Evolutionary conservation across 2,329 filamentous ascomycete species (phyloP).

Genomic region (Ophiocordyceps polyrhachis-furcata): DNA sequence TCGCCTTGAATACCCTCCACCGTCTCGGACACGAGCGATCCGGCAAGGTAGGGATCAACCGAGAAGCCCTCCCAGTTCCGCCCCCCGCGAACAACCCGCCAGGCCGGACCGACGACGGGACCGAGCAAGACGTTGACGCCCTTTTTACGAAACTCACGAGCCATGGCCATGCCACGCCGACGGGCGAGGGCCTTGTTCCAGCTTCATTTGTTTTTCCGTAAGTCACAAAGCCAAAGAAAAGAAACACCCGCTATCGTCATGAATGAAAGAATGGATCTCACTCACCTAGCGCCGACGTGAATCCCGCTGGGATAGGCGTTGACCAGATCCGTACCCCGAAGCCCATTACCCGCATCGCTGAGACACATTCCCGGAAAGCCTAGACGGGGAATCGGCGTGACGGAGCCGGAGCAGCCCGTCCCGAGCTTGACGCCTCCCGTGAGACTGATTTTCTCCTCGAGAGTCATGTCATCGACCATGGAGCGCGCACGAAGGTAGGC

Average conservation of each 20-base stretch:
- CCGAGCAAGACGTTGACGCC: conserved; percentile 51
- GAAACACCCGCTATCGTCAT: too few relatives aligned
- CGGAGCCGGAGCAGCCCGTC: conserved; percentile 29
- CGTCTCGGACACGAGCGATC: conserved; percentile 53
- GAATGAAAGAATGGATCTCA: too few relatives aligned
- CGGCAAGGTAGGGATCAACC: conserved; percentile 49
- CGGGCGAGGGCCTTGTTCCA: conserved; percentile 38
- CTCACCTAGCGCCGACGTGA: conserved; percentile 19
- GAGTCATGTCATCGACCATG: conserved; percentile 53
- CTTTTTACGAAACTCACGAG: conserved; percentile 35
- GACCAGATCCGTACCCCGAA: conserved; percentile 23
- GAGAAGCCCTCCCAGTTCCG: conserved; percentile 64
- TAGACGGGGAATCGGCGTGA: conserved; percentile 18
- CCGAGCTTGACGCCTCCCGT: conserved; percentile 46
- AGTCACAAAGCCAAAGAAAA: too few relatives aligned
- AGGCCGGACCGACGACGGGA: conserved; percentile 51
- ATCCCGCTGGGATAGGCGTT: conserved; percentile 22
- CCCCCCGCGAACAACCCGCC: conserved; percentile 53
- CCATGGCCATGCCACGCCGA: conserved; percentile 31
- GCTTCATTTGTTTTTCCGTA: conserved; percentile 21
- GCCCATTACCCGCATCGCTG: conserved; percentile 24
- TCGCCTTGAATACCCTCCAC: conserved; percentile 51
- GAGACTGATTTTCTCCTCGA: conserved; percentile 62
- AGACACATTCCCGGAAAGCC: conserved; percentile 26
- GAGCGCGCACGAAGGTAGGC: conserved; percentile 48